Evolutionary conservation across 148 eudicot genomes (phyloP).

Genomic region (Rheum nobile): DNA sequence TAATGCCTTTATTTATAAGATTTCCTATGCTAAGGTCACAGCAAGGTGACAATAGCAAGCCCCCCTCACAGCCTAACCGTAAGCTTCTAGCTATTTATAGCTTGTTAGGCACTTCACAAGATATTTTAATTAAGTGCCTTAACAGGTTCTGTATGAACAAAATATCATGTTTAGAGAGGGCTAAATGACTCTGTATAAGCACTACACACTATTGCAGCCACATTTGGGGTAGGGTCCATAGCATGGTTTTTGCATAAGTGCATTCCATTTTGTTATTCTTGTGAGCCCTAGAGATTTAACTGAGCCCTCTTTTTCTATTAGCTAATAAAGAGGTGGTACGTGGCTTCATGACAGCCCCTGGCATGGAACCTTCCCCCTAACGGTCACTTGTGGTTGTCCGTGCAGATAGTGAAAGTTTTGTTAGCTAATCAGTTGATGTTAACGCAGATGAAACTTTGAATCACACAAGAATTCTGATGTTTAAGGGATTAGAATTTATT

Average conservation of each 20-base stretch:
- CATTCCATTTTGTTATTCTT: not conserved
- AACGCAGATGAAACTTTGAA: not conserved
- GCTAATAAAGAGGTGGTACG: not conserved
- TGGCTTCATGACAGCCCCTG: constrained; percentile 7
- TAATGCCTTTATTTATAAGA: too few species aligned
- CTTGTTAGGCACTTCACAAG: too few species aligned
- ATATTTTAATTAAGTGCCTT: too few species aligned
- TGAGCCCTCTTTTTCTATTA: not conserved
- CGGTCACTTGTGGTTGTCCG: constrained; percentile 2
- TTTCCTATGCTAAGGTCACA: too few species aligned
- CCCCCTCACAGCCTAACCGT: too few species aligned
- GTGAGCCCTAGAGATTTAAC: not conserved
- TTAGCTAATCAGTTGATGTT: constrained; percentile 3
- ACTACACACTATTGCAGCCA: not conserved
- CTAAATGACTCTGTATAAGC: not conserved
- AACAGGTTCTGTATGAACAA: not conserved
- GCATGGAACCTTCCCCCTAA: not conserved
- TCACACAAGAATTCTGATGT: not conserved
- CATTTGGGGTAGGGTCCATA: constrained; percentile 3
- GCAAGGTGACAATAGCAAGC: too few species aligned
- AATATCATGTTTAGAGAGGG: not conserved
- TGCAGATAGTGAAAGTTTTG: constrained; percentile 5
- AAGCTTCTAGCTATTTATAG: too few species aligned
- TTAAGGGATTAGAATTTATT: not conserved
- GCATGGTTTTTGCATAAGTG: not conserved